A percentile compares a stretch with the other conserved stretches of the same genome.
These are phyloP conservation scores for Macrocybe gigantea DNA, from an alignment of 768 basidiomycete species.

Conservation along the genomic window DNA sequence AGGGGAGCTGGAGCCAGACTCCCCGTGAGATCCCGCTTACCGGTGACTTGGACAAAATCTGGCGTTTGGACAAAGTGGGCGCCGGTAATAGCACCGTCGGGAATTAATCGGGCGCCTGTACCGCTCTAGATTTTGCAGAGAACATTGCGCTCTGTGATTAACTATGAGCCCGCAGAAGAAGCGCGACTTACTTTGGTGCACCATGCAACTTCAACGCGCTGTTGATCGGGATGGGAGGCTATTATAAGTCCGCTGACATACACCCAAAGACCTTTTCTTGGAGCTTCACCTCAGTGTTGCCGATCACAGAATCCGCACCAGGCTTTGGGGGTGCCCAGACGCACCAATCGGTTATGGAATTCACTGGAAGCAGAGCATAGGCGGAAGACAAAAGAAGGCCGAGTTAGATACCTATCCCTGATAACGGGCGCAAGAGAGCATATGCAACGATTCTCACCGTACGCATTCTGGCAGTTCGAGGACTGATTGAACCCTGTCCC, in stretches of 20 bases:
- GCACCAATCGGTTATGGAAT: conserved; percentile 49
- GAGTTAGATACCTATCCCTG: background rate
- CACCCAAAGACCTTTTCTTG: background rate
- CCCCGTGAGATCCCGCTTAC: conserved; percentile 19
- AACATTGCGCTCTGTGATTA: background rate
- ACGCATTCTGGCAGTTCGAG: conserved; percentile 64
- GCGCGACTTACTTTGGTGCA: conserved; percentile 28
- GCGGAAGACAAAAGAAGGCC: no score
- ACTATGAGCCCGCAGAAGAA: background rate
- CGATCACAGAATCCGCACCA: conserved; percentile 46
- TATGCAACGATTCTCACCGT: conserved; percentile 31
- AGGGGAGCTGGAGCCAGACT: background rate
- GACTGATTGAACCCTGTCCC: conserved; percentile 47
- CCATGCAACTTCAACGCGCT: conserved; percentile 40
- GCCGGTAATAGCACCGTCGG: conserved; percentile 61
- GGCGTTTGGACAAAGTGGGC: conserved; percentile 69
- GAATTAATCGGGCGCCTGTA: conserved; percentile 63
- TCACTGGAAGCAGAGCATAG: conserved; percentile 29
- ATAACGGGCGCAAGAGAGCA: conserved; percentile 1
- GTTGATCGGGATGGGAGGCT: conserved; percentile 9
- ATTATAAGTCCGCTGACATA: background rate
- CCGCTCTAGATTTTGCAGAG: conserved; percentile 34
- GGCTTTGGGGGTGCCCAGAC: conserved; percentile 40
- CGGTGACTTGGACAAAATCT: conserved; percentile 71
- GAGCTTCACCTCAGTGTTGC: conserved; percentile 48